These are phyloP conservation scores for Suhomyces vadensis DNA, from an alignment of 805 yeast species.

Conservation along the genomic window DNA sequence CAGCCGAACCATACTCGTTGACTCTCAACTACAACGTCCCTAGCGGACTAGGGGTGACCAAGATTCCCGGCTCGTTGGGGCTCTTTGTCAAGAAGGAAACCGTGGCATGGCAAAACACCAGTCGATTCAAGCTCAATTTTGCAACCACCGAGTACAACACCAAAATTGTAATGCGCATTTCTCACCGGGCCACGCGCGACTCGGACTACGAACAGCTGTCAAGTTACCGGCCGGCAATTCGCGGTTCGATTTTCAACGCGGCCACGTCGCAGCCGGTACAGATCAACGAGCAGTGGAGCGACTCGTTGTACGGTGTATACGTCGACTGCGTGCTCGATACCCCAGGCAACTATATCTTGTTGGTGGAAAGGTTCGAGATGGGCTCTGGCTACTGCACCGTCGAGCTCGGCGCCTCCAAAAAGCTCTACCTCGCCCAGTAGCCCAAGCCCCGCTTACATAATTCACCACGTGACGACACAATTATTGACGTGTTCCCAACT, in stretches of 20 bases:
- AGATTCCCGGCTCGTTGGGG: slow-evolving; percentile 33
- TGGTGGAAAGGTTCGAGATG: slow-evolving; percentile 51
- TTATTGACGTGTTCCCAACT: slow-evolving; percentile 5
- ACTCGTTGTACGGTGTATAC: slow-evolving; percentile 46
- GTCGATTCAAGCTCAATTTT: slow-evolving; percentile 38
- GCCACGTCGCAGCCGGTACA: slow-evolving; percentile 28
- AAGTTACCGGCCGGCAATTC: slow-evolving; percentile 46
- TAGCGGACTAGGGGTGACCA: slow-evolving; percentile 11
- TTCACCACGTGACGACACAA: neutral
- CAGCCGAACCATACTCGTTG: slow-evolving; percentile 31
- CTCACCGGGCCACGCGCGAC: slow-evolving; percentile 17
- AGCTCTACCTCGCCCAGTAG: neutral
- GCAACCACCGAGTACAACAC: slow-evolving; percentile 20
- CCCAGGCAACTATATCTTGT: slow-evolving; percentile 36
- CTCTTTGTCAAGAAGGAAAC: slow-evolving; percentile 26
- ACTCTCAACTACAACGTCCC: slow-evolving; percentile 23
- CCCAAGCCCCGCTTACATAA: slow-evolving; percentile 1
- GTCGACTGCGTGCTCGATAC: slow-evolving; percentile 27
- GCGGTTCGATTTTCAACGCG: slow-evolving; percentile 45
- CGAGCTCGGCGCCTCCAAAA: neutral
- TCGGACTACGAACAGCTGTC: slow-evolving; percentile 11
- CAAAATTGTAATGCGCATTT: slow-evolving; percentile 26
- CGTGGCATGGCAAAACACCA: slow-evolving; percentile 42
- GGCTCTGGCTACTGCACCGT: slow-evolving; percentile 44
- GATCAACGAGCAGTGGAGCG: slow-evolving; percentile 41